Evolutionary conservation across 2,329 filamentous ascomycete species (phyloP), one percentile per base, ranked within the genome.

Genomic region (Epichloe brachyelytri): DNA sequence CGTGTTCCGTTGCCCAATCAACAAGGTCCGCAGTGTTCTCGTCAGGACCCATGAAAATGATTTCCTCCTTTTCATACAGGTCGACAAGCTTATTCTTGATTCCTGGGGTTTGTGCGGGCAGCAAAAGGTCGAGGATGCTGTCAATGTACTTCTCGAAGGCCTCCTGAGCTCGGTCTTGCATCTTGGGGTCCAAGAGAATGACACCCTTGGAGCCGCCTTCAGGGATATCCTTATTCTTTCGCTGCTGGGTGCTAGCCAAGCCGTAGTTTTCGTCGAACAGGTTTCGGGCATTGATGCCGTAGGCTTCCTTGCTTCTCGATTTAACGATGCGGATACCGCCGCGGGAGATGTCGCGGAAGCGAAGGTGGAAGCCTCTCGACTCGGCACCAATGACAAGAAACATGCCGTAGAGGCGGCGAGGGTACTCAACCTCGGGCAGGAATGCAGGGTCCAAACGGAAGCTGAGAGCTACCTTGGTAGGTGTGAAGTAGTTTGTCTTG

Each of bases 81-180:
- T 98, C 93, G 53, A 98, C 91, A 55, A 98, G 90, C 1, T 93
- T 93, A 63, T 98, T 95, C 76, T 98, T 98, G 78, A 98, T 98
- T 57, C 93, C 93, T 11, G 93, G 93, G 52, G 89, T 95, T 60
- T 82, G 79, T 0, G 93, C 88, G 11, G 88, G 88, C 45, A 98
- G 77, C 38, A 98, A 80, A 56, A 98, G 81, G 68, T 98, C 93
- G 65, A 98, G 78, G 62, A 98, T 96, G 66, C 88, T 95, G 73
- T 98, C 93, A 62, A 98, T 98, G 72, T 98, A 98, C 76, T 98
- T 98, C 74, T 98, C 91, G 61, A 98, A 98, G 2, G 93, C 91
- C 55, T 95, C 89, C 46, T 78, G 80, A 17, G 85, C 85, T 72
- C 91, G 94, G 68, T 96, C 88, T 70, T 98, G 93, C 70, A 96